Conservation (phyloP, 805 yeast genomes). For the Lipomyces spencermartinsiae region DNA sequence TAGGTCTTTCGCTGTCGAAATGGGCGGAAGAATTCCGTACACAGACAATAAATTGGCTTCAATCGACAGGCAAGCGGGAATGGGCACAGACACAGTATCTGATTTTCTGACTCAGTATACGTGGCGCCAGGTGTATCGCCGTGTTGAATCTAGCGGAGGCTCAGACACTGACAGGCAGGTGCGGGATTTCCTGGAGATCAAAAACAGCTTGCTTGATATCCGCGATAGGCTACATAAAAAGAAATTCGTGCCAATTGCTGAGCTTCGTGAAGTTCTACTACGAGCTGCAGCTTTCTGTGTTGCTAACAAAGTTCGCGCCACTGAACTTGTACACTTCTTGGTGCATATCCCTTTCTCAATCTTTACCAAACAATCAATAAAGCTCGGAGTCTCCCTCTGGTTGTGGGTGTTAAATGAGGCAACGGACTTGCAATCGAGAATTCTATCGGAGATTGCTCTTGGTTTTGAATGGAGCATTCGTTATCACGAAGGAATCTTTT, state of each 20-base stretch:
- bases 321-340: conserved; percentile 52
- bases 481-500: conserved; percentile 67
- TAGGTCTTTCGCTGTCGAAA: conserved; percentile 85
- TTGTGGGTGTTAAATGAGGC: conserved; percentile 73
- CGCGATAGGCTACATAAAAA: conserved; percentile 35
- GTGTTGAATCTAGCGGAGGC: conserved; percentile 10
- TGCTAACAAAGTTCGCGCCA: conserved; percentile 38
- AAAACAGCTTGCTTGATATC: conserved; percentile 39
- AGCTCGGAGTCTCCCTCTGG: conserved; percentile 79
- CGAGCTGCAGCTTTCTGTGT: conserved; percentile 53
- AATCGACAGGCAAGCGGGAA: conserved; percentile 47
- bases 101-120: conserved; percentile 77
- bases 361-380: conserved; percentile 65
- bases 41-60: conserved; percentile 69
- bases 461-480: conserved; percentile 73
- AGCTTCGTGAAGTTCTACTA: conserved; percentile 42
- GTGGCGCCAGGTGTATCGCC: conserved; percentile 56
- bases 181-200: conserved; percentile 38
- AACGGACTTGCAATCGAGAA: conserved; percentile 60
- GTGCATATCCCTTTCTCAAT: conserved; percentile 68
- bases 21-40: conserved; percentile 77
- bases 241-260: conserved; percentile 40
- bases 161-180: not conserved
- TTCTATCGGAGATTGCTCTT: conserved; percentile 71
- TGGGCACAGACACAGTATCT: conserved; percentile 62